Evolutionary conservation across 2,329 filamentous ascomycete genomes (phyloP).

Genomic region (Trichophaea hybrida): DNA sequence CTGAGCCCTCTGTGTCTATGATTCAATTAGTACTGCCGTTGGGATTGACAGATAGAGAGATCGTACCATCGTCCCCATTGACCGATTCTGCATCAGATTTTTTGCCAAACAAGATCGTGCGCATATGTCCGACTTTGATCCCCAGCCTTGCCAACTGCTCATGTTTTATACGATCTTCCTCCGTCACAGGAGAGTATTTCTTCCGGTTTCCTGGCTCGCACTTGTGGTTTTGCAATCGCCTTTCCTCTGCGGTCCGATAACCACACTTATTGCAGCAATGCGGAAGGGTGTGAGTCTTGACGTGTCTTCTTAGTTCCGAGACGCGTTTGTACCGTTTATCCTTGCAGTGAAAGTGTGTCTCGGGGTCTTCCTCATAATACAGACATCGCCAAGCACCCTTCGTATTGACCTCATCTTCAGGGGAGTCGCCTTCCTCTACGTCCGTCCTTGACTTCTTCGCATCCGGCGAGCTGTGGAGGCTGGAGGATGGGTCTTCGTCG

Average conservation of each 20-base stretch:
- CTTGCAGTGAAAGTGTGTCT: not conserved
- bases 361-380: constrained; percentile 5
- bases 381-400: constrained; percentile 4
- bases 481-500: not conserved
- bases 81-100: not conserved
- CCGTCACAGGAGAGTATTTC: constrained; percentile 1
- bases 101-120: constrained; percentile 2
- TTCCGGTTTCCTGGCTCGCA: constrained; percentile 4
- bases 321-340: constrained; percentile 5
- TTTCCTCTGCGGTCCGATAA: constrained; percentile 5
- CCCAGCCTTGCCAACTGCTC: constrained; percentile 5
- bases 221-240: constrained; percentile 3
- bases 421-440: not conserved
- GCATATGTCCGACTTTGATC: constrained; percentile 6
- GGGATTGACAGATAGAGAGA: not conserved
- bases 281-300: constrained; percentile 7
- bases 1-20: not conserved
- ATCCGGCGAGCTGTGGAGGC: not conserved
- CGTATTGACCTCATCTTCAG: not conserved
- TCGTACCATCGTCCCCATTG: not conserved
- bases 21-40: not conserved
- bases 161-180: constrained; percentile 1
- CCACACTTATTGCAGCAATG: constrained; percentile 5
- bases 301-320: constrained; percentile 2
- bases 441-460: not conserved